phyloP scores from a whole-genome alignment of 1,284 basidiomycete species.

The Sanghuangporus sanghuang region DNA sequence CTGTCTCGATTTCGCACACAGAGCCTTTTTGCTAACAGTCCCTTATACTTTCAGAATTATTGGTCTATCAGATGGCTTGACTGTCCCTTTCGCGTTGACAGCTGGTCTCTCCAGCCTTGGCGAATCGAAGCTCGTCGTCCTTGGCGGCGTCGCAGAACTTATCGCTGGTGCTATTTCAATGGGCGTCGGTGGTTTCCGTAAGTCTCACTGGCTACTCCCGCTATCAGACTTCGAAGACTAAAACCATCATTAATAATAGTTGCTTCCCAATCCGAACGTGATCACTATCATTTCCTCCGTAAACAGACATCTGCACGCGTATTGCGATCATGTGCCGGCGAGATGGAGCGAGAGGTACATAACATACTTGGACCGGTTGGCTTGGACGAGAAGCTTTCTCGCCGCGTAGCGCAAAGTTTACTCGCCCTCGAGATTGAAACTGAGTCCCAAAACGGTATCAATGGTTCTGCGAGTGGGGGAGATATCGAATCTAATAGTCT shows the following conservation, averaged over 20 bases:
- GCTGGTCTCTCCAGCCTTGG: constrained; percentile 90
- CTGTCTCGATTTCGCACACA: background rate
- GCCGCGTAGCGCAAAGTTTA: constrained; percentile 73
- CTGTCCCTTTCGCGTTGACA: constrained; percentile 88
- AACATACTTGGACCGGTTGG: constrained; percentile 87
- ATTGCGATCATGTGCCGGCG: constrained; percentile 80
- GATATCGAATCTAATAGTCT: constrained; percentile 48
- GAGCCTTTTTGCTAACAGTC: background rate
- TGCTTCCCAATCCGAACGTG: constrained; percentile 92
- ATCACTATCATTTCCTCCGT: constrained; percentile 85
- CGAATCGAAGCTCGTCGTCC: constrained; percentile 81
- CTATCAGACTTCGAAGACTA: background rate
- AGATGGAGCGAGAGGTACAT: constrained; percentile 93
- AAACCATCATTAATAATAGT: constrained; percentile 32
- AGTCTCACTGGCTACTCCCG: constrained; percentile 10
- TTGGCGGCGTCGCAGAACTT: constrained; percentile 89
- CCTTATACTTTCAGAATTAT: constrained; percentile 64
- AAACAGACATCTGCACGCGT: constrained; percentile 79
- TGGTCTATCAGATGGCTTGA: constrained; percentile 93
- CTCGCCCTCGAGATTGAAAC: constrained; percentile 56
- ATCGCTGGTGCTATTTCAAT: constrained; percentile 95
- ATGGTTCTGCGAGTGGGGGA: constrained; percentile 24
- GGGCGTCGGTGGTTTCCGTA: constrained; percentile 92
- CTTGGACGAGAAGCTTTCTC: constrained; percentile 77
- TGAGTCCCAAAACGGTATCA: constrained; percentile 21